Evolutionary conservation across 225 moss, liverwort and hornwort species (phyloP), one percentile per base, ranked within the genome.

Genomic region (Sphagnum tenellum): DNA sequence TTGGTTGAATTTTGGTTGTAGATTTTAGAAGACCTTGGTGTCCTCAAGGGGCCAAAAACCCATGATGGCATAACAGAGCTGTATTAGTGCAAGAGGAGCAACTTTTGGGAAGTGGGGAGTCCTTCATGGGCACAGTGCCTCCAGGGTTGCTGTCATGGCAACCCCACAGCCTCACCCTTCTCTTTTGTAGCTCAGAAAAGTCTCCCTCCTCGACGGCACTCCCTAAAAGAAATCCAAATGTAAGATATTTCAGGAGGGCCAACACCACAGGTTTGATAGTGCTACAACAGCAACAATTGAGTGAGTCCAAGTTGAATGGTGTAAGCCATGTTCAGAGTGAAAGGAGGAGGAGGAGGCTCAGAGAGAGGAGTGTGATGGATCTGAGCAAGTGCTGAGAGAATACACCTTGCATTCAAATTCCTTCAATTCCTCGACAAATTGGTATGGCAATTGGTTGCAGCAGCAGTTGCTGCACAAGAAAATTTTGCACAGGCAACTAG

Each of bases 51-150:
- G 29, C 29, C 29, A 29, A 29, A 29, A 29, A 29, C 29, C 29
- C 29, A 29, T 29, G 29, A 29, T 29, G 29, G 29, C 29, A 29
- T 29, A 29, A 29, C 29, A 29, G 29, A 29, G 29, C 29, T 29
- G 29, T 29, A 29, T 29, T 29, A 29, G 29, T 29, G 29, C 29
- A 29, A 29, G 29, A 29, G 29, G 29, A 29, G 29, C 29, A 29
- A 29, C 29, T 29, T 29, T 29, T 29, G 1, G 29, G 29, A 29
- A 29, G 29, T 29, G 29, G 1, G 29, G 29, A 29, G 29, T 52
- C 7, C 6, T 74, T 86, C 81, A 94, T 88, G 93, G 94, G 88
- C 89, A 67, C 88, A 68, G 82, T 87, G 71, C 87, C 87, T 66
- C 87, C 82, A 9, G 84, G 84, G 84, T 67, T 88, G 82, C 82